Conservation (phyloP, 345 rosid genomes). For the Hibiscus syriacus region DNA sequence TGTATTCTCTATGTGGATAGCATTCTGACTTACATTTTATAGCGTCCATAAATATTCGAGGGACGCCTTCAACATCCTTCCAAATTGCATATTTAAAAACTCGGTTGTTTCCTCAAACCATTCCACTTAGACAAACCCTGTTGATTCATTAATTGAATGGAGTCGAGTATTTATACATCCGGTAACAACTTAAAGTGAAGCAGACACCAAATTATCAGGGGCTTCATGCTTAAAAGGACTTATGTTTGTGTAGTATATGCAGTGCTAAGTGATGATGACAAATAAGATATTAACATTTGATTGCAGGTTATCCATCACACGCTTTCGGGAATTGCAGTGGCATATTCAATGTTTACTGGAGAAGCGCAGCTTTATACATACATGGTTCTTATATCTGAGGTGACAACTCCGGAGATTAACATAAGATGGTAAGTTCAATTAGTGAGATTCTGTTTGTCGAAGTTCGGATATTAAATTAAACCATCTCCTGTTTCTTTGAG, state of each 20-base stretch:
- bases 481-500: constrained; percentile 13
- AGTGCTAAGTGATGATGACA: background rate
- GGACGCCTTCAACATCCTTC: background rate
- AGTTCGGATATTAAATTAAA: background rate
- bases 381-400: constrained; percentile 81
- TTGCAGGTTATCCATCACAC: constrained; percentile 74
- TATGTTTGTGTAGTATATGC: background rate
- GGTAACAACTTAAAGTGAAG: constrained; percentile 30
- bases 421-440: constrained; percentile 64
- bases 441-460: background rate
- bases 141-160: constrained; percentile 13
- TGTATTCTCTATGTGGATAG: constrained; percentile 1
- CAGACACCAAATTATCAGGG: background rate
- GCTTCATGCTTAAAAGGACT: background rate
- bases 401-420: constrained; percentile 82
- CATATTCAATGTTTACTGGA: constrained; percentile 64
- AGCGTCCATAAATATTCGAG: background rate
- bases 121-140: background rate
- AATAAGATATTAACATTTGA: constrained; percentile 10
- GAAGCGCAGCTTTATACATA: constrained; percentile 76
- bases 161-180: constrained; percentile 54
- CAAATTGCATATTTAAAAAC: background rate
- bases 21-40: background rate
- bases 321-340: constrained; percentile 55
- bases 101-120: background rate